Evolutionary conservation across 148 eudicot species (phyloP), one percentile per base, ranked within the genome.

Genomic region (Vaccinium darrowii): DNA sequence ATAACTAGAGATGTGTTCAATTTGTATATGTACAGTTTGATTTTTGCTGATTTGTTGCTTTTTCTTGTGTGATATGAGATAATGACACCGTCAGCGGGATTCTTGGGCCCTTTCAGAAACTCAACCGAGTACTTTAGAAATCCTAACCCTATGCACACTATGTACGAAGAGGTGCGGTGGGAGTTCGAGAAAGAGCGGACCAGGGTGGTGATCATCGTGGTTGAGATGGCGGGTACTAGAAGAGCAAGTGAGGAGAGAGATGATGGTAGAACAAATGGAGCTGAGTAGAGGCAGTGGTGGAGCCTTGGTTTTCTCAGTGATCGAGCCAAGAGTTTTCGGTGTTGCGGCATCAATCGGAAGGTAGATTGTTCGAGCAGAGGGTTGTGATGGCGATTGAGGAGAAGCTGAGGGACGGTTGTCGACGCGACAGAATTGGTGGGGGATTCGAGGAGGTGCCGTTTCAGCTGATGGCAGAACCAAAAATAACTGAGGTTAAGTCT

Each of bases 111-210:
- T 13, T 19, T 52, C 11, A 49, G 85, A 11, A 76, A 79, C 54
- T 15, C 36, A 14, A 7, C 39, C 6, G 82, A 80, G 4, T 87
- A 30, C 57, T 51, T 53, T n/a, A 51, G 47, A 11, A 60, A 58
- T 57, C 84, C 84, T 47, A 76, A 12, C 53, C 73, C 82, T 84
- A 36, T 81, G 51, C 84, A 8, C n/a, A 33, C 79, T 84, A 47
- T 79, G 43, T 83, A 65, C 1, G 90, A 85, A 47, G 79, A 79
- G n/a, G 81, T 90, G 36, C 86, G 47, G 76, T 62, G 95, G 65
- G 94, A 93, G 84, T 54, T 91, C 0, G 98, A 93, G 86, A 94
- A 93, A 83, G 92, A 92, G 81, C 57, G 85, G 27, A 95, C 93
- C 63, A 84, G 95, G 36, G 91, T 86, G 23, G 91, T 93, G 84